Conservation (phyloP, 345 rosid genomes). For the Adansonia digitata region DNA sequence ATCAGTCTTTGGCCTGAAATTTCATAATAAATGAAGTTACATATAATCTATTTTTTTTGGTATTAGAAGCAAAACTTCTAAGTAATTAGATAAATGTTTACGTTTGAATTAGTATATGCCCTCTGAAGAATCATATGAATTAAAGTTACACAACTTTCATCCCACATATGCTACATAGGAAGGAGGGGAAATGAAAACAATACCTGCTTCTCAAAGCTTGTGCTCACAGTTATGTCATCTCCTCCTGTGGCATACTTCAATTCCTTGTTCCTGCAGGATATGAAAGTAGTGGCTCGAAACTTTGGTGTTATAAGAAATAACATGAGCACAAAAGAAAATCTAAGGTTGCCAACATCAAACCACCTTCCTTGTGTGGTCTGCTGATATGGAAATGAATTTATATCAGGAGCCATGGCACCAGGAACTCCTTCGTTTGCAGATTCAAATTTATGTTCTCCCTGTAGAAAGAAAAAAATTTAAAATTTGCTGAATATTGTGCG, state of each 20-base stretch:
- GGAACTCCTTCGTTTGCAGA: conserved; percentile 22
- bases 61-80: neutral
- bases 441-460: conserved; percentile 38
- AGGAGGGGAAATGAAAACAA: neutral
- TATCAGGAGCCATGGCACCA: conserved; percentile 21
- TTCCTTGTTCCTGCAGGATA: conserved; percentile 24
- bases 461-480: conserved; percentile 13
- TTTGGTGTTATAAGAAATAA: conserved; percentile 2
- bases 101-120: neutral
- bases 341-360: neutral
- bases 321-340: neutral
- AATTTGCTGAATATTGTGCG: neutral
- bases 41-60: neutral
- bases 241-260: conserved; percentile 1
- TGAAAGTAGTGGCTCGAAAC: neutral
- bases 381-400: conserved; percentile 22
- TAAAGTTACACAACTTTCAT: neutral
- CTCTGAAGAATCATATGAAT: neutral
- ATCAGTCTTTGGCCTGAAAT: conserved; percentile 43
- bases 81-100: too few relatives aligned
- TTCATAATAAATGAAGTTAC: conserved; percentile 22
- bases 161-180: too few relatives aligned
- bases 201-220: conserved; percentile 30
- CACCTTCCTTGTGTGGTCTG: conserved; percentile 34
- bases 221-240: conserved; percentile 16